Evolutionary conservation across 345 rosid species (phyloP).

Genomic region (Eucalyptus melliodora): DNA sequence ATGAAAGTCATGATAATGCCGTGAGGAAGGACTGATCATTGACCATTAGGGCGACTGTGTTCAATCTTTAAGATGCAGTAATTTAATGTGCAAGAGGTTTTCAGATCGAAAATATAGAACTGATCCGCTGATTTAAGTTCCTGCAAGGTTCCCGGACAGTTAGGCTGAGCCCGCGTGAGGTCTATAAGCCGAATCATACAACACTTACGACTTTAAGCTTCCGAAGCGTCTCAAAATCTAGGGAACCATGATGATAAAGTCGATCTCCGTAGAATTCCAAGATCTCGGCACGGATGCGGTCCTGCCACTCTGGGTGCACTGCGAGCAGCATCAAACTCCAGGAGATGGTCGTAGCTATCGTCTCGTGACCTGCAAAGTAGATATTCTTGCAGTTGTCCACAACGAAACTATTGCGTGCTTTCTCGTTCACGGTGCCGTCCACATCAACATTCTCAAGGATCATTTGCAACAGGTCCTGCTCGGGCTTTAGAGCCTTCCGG

Average conservation of each 20-base stretch:
- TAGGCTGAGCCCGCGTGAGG: background rate
- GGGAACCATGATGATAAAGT: background rate
- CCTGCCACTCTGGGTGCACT: conserved; percentile 16
- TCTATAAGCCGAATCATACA: background rate
- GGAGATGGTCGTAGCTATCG: conserved; percentile 9
- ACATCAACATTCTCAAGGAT: conserved; percentile 2
- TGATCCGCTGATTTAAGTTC: background rate
- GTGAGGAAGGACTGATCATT: background rate
- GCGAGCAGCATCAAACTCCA: conserved; percentile 26
- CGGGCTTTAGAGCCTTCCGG: background rate
- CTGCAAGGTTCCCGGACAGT: background rate
- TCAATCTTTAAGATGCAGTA: background rate
- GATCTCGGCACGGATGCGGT: conserved; percentile 10
- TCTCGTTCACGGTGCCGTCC: background rate
- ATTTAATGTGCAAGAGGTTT: background rate
- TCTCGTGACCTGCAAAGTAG: conserved; percentile 21
- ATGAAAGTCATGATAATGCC: background rate
- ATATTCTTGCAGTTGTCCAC: conserved; percentile 23
- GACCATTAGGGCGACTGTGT: background rate
- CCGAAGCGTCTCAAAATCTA: conserved; percentile 4
- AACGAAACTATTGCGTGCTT: background rate
- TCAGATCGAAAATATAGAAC: background rate
- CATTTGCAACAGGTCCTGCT: conserved; percentile 3
- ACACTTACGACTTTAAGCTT: background rate
- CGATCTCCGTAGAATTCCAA: background rate